Percentiles rank a stretch among this genome's conserved stretches.
Conservation (phyloP, 2,329 filamentous ascomycete genomes). For the Macroventuria anomochaeta region DNA sequence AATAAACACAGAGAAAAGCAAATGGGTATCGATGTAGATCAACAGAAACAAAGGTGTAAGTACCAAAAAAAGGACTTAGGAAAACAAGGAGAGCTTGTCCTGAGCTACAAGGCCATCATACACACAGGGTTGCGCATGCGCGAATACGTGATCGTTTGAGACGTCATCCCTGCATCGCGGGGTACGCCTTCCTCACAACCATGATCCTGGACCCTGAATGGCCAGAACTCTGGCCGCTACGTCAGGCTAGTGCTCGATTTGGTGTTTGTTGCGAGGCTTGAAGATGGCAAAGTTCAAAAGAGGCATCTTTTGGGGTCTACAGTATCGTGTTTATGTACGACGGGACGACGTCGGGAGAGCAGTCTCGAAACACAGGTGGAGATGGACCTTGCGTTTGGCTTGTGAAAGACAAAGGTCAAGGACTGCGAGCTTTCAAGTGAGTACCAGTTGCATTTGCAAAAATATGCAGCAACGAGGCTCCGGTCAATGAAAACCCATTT, state of each 20-base stretch:
- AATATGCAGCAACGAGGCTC: no score
- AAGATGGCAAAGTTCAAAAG: neutral
- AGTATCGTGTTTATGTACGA: neutral
- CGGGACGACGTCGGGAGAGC: neutral
- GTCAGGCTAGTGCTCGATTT: conserved; percentile 2
- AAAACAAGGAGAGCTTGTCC: neutral
- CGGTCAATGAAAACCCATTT: no score
- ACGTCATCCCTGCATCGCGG: conserved; percentile 18
- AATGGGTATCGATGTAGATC: conserved; percentile 1
- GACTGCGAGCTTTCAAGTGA: no score
- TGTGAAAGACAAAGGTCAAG: neutral
- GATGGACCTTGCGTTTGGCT: neutral
- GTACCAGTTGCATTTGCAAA: no score
- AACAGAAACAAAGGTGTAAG: neutral
- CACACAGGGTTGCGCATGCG: conserved; percentile 1
- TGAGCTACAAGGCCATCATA: conserved; percentile 7
- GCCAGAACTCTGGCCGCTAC: neutral
- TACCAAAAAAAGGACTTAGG: neutral
- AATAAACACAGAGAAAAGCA: neutral
- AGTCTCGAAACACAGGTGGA: no score
- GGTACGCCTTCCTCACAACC: conserved; percentile 7
- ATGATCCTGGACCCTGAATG: conserved; percentile 14
- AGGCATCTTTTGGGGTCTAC: neutral
- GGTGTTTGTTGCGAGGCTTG: conserved; percentile 13
- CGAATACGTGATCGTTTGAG: conserved; percentile 4